A percentile compares a stretch with the other conserved stretches of the same genome.
Evolutionary conservation across 768 basidiomycete species (phyloP).

Genomic region (Boletus rubropictus): DNA sequence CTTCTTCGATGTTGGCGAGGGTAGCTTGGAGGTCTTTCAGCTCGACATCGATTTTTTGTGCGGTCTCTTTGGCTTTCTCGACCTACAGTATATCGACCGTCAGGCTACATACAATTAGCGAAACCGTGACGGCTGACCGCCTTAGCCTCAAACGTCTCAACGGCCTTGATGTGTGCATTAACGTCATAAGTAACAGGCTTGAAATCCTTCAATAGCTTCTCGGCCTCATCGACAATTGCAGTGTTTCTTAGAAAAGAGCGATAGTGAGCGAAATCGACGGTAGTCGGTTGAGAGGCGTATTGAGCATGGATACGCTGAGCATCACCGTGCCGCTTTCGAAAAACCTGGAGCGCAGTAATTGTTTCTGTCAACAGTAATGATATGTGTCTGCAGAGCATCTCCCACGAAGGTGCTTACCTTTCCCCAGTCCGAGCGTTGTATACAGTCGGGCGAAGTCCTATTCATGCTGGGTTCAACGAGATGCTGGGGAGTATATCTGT

Average conservation of each 20-base stretch:
- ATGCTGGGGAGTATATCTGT: not conserved
- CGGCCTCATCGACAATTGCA: constrained; percentile 84
- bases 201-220: constrained; percentile 83
- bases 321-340: constrained; percentile 92
- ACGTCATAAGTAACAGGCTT: constrained; percentile 96
- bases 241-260: constrained; percentile 89
- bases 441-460: constrained; percentile 86
- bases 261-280: constrained; percentile 89
- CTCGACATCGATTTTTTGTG: constrained; percentile 84
- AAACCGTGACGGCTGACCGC: constrained; percentile 57
- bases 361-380: constrained; percentile 54
- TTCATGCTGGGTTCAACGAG: constrained; percentile 8
- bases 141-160: constrained; percentile 94
- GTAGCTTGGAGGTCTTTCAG: constrained; percentile 88
- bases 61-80: constrained; percentile 82
- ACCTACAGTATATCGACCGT: constrained; percentile 46
- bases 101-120: constrained; percentile 1
- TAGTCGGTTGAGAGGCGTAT: constrained; percentile 65
- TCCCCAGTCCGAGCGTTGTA: constrained; percentile 75
- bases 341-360: constrained; percentile 81
- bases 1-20: constrained; percentile 94
- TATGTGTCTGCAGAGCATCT: constrained; percentile 1
- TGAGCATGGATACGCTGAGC: constrained; percentile 70
- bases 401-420: constrained; percentile 44
- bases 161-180: constrained; percentile 81